phyloP scores from a whole-genome alignment of 371 early-diverging fungal species.

The Saksenaea oblongispora region DNA sequence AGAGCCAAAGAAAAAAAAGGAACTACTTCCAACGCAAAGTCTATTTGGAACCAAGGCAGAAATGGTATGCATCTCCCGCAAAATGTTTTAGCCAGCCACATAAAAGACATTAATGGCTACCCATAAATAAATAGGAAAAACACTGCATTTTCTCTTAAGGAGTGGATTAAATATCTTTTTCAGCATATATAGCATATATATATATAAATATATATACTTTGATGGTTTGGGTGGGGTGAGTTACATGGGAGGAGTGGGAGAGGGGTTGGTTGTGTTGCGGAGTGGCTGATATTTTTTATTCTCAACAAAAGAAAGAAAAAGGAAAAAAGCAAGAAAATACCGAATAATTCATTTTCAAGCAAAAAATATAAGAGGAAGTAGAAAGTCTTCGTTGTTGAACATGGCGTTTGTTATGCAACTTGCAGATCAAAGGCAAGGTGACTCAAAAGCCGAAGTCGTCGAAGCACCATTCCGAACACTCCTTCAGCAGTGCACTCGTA shows the following conservation, averaged over 20 bases:
- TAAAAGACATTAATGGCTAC: too few relatives aligned
- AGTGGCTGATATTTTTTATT: not conserved
- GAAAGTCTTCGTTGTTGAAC: not conserved
- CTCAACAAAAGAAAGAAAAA: not conserved
- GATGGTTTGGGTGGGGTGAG: too few relatives aligned
- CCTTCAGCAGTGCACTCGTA: constrained; percentile 30
- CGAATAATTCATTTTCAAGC: not conserved
- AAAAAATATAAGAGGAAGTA: not conserved
- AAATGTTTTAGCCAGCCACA: too few relatives aligned
- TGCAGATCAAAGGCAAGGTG: not conserved
- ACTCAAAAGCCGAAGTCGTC: not conserved
- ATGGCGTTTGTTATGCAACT: constrained; percentile 3
- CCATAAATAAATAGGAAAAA: too few relatives aligned
- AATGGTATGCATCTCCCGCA: too few relatives aligned
- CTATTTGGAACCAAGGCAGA: too few relatives aligned
- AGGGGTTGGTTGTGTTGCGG: not conserved
- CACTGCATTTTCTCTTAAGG: too few relatives aligned
- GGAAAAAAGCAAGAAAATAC: not conserved
- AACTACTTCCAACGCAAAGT: too few relatives aligned
- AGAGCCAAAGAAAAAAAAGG: too few relatives aligned
- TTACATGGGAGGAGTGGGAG: not conserved
- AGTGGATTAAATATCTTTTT: too few relatives aligned
- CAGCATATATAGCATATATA: too few relatives aligned
- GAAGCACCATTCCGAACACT: not conserved
- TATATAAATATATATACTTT: too few relatives aligned